phyloP scores from a whole-genome alignment of 768 basidiomycete genomes.

The Lyophyllum semitale region DNA sequence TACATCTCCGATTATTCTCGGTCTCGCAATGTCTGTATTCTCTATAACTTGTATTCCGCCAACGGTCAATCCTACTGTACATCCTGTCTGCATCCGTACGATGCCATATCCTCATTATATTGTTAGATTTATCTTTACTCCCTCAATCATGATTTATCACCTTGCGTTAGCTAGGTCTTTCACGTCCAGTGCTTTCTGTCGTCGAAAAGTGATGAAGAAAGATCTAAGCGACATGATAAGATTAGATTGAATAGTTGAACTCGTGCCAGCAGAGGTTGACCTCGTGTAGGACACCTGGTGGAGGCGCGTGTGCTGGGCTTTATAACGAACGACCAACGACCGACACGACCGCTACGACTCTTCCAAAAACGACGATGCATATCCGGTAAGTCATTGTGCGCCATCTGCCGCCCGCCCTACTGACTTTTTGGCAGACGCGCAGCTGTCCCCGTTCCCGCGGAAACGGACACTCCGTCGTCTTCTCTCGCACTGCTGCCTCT shows the following conservation, averaged over 20 bases:
- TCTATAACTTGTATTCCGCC: too few species aligned
- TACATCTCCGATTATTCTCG: too few species aligned
- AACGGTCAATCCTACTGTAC: too few species aligned
- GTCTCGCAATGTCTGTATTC: too few species aligned
- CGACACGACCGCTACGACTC: conserved; percentile 14
- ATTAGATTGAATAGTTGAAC: conserved; percentile 11
- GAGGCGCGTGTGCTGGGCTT: conserved; percentile 11
- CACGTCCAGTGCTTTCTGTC: too few species aligned
- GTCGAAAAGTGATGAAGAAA: too few species aligned
- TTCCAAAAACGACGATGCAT: conserved; percentile 10
- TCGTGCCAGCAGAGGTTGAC: conserved; percentile 11
- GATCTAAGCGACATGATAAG: conserved; percentile 13
- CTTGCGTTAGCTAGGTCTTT: too few species aligned
- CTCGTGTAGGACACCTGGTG: conserved; percentile 20
- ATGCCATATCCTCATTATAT: too few species aligned
- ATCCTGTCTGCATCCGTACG: too few species aligned
- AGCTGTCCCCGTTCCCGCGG: conserved; percentile 10
- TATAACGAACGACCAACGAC: conserved; percentile 11
- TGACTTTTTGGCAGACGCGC: conserved; percentile 12
- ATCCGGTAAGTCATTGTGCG: conserved; percentile 10
- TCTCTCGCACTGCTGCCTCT: conserved; percentile 14
- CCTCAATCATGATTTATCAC: too few species aligned
- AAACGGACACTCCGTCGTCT: conserved; percentile 12
- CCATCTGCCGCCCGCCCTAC: background rate
- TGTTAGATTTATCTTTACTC: too few species aligned